Conservation (phyloP, 1,139 yeast genomes). For the Pichia sp. region DNA sequence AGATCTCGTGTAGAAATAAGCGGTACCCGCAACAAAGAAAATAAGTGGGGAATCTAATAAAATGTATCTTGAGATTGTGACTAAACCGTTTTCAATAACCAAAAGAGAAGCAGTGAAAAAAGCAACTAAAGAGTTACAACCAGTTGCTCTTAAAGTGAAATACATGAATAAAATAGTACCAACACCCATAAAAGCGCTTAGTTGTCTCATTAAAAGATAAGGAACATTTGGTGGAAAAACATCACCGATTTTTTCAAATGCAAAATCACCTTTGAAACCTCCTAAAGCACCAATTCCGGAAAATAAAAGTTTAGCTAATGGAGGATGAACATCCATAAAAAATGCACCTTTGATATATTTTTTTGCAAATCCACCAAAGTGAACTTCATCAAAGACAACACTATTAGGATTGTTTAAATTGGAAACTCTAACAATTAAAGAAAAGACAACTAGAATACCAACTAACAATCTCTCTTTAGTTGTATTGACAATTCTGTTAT, state of each 20-base stretch:
- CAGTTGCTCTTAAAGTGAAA: conserved; percentile 78
- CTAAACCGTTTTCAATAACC: conserved; percentile 76
- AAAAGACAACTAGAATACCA: conserved; percentile 44
- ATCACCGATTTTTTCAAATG: conserved; percentile 67
- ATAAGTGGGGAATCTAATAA: conserved; percentile 86
- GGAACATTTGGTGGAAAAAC: conserved; percentile 56
- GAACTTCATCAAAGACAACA: conserved; percentile 92
- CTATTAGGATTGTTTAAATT: conserved; percentile 62
- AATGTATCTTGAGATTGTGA: conserved; percentile 86
- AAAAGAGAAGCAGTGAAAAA: conserved; percentile 61
- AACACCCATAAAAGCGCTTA: conserved; percentile 80
- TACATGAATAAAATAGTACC: conserved; percentile 72
- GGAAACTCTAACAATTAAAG: conserved; percentile 54
- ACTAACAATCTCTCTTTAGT: conserved; percentile 39
- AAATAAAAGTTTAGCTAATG: conserved; percentile 81
- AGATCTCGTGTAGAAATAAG: conserved; percentile 72
- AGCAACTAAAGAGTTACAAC: conserved; percentile 76
- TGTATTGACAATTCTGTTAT: conserved; percentile 32
- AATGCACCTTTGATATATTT: conserved; percentile 65
- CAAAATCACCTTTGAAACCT: conserved; percentile 74
- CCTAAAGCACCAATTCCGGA: conserved; percentile 70
- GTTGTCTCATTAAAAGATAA: conserved; percentile 74
- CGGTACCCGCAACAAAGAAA: conserved; percentile 84
- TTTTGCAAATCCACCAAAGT: conserved; percentile 73
- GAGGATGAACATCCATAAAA: conserved; percentile 95